Evolutionary conservation across 495 filamentous ascomycete species (phyloP).

Genomic region (Hypoxylon fuscum): DNA sequence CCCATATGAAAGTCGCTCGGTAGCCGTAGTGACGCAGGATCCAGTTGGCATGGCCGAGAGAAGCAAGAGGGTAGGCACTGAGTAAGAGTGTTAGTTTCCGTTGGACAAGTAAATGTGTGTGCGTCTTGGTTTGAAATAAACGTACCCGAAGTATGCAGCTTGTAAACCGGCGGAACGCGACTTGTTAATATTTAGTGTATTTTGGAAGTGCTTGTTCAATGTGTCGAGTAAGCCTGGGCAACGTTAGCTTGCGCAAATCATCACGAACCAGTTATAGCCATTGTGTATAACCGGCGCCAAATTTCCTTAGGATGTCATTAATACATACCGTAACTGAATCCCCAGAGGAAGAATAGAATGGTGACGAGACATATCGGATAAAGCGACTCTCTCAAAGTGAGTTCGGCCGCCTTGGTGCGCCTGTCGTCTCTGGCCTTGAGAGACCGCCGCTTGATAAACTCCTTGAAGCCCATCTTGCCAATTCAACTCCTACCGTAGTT

Average conservation of each 20-base stretch:
- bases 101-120: background rate
- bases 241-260: slow-evolving; percentile 7
- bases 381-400: slow-evolving; percentile 68
- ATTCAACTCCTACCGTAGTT: background rate
- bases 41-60: slow-evolving; percentile 70
- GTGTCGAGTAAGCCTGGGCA: slow-evolving; percentile 65
- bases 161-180: slow-evolving; percentile 48
- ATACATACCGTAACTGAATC: slow-evolving; percentile 71
- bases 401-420: slow-evolving; percentile 63
- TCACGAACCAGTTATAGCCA: too few species aligned
- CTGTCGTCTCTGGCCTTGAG: slow-evolving; percentile 55
- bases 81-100: slow-evolving; percentile 6
- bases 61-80: slow-evolving; percentile 67
- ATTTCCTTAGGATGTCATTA: background rate
- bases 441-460: slow-evolving; percentile 46
- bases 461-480: slow-evolving; percentile 45
- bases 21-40: slow-evolving; percentile 71
- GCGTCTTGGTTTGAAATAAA: background rate
- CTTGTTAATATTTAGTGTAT: slow-evolving; percentile 45
- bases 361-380: slow-evolving; percentile 65
- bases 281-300: background rate
- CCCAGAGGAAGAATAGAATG: slow-evolving; percentile 86
- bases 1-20: slow-evolving; percentile 67
- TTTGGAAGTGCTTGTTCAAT: slow-evolving; percentile 53
- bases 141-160: slow-evolving; percentile 50